A percentile compares a stretch with the other conserved stretches of the same genome.
Evolutionary conservation across 768 basidiomycete genomes (phyloP).

Genomic region (Russula sp.): DNA sequence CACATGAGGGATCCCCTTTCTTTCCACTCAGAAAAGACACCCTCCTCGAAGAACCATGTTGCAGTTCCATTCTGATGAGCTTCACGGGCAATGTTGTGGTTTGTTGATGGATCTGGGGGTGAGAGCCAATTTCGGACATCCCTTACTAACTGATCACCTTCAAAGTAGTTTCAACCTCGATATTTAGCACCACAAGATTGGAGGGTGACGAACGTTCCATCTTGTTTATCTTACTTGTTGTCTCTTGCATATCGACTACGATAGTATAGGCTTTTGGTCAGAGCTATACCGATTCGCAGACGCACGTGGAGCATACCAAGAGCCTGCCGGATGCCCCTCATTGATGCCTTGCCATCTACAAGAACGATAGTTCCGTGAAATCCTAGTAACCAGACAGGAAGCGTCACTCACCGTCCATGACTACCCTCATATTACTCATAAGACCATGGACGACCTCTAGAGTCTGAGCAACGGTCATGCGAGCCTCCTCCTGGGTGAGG

Average conservation of each 20-base stretch:
- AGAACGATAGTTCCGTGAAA: not conserved
- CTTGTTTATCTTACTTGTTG: not conserved
- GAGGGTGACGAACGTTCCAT: conserved; percentile 5
- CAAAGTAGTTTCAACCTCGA: not conserved
- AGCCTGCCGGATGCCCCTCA: not conserved
- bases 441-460: not conserved
- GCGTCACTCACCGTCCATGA: not conserved
- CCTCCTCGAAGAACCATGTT: not conserved
- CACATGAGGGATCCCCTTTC: not conserved
- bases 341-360: conserved; percentile 2
- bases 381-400: not conserved
- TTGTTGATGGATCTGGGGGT: conserved; percentile 5
- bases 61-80: not conserved
- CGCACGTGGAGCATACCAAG: not conserved
- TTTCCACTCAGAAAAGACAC: not conserved
- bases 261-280: not conserved
- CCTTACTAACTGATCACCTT: conserved; percentile 2
- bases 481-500: conserved; percentile 6
- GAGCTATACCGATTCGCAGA: too few species aligned
- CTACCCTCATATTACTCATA: not conserved
- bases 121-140: not conserved
- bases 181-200: fast-evolving
- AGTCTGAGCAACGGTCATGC: not conserved
- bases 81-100: not conserved
- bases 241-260: not conserved